Evolutionary conservation across 495 filamentous ascomycete species (phyloP), one percentile per base, ranked within the genome.

Genomic region (Barbatosphaeria neglecta): DNA sequence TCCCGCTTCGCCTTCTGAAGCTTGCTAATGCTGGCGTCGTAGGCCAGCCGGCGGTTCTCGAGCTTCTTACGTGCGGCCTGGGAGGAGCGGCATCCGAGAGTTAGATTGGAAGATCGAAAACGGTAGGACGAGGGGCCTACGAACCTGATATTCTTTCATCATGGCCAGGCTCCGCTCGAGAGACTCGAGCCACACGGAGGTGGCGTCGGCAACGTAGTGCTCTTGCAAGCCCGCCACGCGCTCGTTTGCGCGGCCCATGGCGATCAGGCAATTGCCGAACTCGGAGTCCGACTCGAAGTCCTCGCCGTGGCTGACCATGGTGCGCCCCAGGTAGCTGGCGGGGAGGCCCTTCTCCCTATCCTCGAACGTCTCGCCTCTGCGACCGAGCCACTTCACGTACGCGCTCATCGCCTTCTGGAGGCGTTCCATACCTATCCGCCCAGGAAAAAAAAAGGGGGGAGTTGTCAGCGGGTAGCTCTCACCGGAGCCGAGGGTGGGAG

Each of bases 141-240:
- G 41, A 37, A 59, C 87, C 77, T 95, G 89, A 50, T 96, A 96
- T 56, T 98, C 93, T 61, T 95, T 97, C 87, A 97, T 87, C 75
- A 94, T 90, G 23, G 86, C 83, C 47, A 95, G 64, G 10, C 86
- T 92, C 50, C 90, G 72, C 59, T 97, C 92, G 41, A 95, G 64
- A 10, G 86, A 87, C 64, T 97, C 90, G 48, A 95, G 76, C 92
- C 92, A 96, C 62, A 78, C 85, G 41, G 80, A 75, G 24, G 83
- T 95, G 48, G 89, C 87, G 56, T 90, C 79, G 22, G 75, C 70
- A 49, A 87, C 80, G 50, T 92, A 96, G 5, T 69, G 76, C 60
- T 97, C 93, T 55, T 98, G 93, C 33, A 89, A 74, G 25, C 87
- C 80, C 3, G 85, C 86, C 46, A 98, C 73, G 31, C 85, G 80